Evolutionary conservation across 805 yeast genomes (phyloP).

Genomic region (Schwanniomyces vanrijiae): DNA sequence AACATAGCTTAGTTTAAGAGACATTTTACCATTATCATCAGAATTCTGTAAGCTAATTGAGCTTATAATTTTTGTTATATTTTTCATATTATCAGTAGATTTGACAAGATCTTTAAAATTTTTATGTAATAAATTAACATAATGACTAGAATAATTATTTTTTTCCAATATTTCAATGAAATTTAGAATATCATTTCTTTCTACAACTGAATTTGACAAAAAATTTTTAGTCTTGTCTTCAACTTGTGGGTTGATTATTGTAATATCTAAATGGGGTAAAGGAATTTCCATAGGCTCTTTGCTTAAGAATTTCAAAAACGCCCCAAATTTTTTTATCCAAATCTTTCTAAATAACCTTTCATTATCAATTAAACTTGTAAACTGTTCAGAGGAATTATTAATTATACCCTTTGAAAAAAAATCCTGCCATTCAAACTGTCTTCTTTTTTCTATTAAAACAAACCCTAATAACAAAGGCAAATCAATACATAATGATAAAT

Average conservation of each 20-base stretch:
- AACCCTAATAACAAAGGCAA: constrained; percentile 72
- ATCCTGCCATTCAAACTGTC: constrained; percentile 59
- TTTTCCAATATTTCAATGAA: constrained; percentile 26
- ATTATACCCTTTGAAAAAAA: constrained; percentile 40
- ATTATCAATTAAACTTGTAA: constrained; percentile 54
- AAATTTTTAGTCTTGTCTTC: constrained; percentile 31
- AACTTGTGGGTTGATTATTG: constrained; percentile 24
- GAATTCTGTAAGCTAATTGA: constrained; percentile 22
- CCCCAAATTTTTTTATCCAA: constrained; percentile 67
- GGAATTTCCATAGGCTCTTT: constrained; percentile 9
- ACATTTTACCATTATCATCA: constrained; percentile 6
- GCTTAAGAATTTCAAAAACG: constrained; percentile 26
- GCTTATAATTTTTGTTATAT: constrained; percentile 29
- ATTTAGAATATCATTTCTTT: constrained; percentile 29
- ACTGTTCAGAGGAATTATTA: constrained; percentile 52
- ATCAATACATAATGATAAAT: constrained; percentile 52
- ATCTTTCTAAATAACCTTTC: constrained; percentile 55
- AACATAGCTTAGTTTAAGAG: not conserved
- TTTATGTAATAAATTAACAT: constrained; percentile 38
- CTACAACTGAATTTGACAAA: constrained; percentile 34
- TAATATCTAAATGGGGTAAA: constrained; percentile 37
- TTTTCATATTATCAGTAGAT: constrained; percentile 37
- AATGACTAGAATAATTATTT: constrained; percentile 26
- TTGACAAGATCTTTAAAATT: constrained; percentile 47
- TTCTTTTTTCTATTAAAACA: constrained; percentile 58